phyloP scores from a whole-genome alignment of 2,329 filamentous ascomycete species.

The Talaromyces funiculosus region DNA sequence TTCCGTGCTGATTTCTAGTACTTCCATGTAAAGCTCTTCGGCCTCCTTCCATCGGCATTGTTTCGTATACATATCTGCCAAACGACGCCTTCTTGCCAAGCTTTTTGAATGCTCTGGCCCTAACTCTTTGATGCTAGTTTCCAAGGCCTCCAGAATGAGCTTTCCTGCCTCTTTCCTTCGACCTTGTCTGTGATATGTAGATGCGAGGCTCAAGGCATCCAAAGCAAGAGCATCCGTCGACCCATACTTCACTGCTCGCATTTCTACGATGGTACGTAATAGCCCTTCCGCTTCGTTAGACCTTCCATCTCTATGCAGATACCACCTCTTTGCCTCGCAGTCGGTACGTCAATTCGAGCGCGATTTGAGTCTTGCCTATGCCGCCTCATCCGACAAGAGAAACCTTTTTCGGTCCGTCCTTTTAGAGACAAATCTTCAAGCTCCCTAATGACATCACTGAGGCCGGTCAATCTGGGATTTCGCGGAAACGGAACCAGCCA shows the following conservation, averaged over 20 bases:
- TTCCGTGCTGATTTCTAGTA: constrained; percentile 15
- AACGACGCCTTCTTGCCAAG: constrained; percentile 15
- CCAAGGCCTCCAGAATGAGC: constrained; percentile 16
- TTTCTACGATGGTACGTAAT: background rate
- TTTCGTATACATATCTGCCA: constrained; percentile 12
- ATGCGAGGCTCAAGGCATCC: background rate
- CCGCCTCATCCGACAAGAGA: background rate
- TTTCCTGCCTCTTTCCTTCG: constrained; percentile 19
- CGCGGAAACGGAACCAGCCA: constrained; percentile 16
- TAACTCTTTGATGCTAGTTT: constrained; percentile 16
- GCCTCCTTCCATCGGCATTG: constrained; percentile 18
- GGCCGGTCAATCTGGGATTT: background rate
- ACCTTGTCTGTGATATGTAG: constrained; percentile 10
- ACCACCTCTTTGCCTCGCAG: background rate
- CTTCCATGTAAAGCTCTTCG: constrained; percentile 16
- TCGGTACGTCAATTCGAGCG: background rate
- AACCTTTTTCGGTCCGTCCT: background rate
- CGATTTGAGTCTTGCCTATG: constrained; percentile 12
- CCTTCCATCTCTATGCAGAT: background rate
- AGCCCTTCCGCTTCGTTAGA: constrained; percentile 17
- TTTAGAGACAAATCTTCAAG: background rate
- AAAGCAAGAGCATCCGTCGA: background rate
- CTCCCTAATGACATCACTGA: background rate
- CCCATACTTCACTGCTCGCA: background rate
- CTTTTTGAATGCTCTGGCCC: constrained; percentile 23